Conservation (phyloP, 768 basidiomycete genomes). For the Macrolepiota fuliginosa region DNA sequence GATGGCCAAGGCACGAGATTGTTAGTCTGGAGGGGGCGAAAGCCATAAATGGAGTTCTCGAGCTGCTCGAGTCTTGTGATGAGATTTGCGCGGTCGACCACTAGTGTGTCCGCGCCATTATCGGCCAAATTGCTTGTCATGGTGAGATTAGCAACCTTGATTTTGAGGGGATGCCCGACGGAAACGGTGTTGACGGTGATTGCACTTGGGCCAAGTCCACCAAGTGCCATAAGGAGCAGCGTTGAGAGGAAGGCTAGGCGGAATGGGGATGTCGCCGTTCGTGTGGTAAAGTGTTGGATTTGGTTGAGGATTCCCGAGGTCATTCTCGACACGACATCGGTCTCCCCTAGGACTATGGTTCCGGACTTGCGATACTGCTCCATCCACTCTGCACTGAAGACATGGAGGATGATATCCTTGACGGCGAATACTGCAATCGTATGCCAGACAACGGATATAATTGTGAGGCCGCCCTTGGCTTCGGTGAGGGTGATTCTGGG, state of each 20-base stretch:
- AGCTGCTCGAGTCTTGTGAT: not conserved
- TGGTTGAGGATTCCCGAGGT: slow-evolving; percentile 2
- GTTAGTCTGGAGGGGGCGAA: not conserved
- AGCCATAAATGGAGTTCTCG: slow-evolving; percentile 1
- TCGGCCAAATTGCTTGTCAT: not conserved
- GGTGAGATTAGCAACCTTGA: slow-evolving; percentile 7
- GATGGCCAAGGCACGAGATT: slow-evolving; percentile 5
- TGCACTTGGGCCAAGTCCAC: slow-evolving; percentile 1
- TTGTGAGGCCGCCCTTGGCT: slow-evolving; percentile 6
- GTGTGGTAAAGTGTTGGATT: not conserved
- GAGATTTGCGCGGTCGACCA: not conserved
- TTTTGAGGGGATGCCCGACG: not conserved
- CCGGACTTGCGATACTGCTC: not conserved
- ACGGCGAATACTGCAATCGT: not conserved
- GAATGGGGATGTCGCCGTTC: not conserved
- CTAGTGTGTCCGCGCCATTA: not conserved
- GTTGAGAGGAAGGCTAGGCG: not conserved
- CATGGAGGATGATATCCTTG: not conserved
- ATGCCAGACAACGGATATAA: slow-evolving; percentile 4
- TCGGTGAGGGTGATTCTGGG: not conserved
- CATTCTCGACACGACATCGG: slow-evolving; percentile 7
- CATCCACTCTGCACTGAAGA: slow-evolving; percentile 10
- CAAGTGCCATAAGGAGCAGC: not conserved
- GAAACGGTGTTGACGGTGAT: slow-evolving; percentile 1
- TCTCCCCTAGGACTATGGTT: not conserved